Evolutionary conservation across 2,329 filamentous ascomycete species (phyloP), one percentile per base, ranked within the genome.

Genomic region (Paraphoma chrysanthemicola): DNA sequence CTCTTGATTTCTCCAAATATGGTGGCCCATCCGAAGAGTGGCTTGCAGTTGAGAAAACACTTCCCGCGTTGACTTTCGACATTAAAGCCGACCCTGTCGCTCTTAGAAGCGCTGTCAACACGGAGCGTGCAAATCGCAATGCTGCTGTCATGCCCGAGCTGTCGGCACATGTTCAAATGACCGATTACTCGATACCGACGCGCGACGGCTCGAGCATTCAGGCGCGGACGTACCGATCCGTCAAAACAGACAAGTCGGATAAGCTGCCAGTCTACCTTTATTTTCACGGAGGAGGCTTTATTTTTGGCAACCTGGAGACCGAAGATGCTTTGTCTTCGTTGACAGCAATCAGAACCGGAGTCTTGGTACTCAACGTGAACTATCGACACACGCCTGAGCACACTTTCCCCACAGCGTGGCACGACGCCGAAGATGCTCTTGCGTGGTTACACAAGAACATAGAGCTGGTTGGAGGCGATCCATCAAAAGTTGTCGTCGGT

Each of bases 331-430:
- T 74, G 1, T 88, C 85, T 59, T 71, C 81, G 0, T 75, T 78
- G 0, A 79, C 85, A 9, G 81, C 83, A 0, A 66, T 79, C 11
- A 74, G 75, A 4, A 67, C 77, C 0, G 69, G 73, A 1, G 75
- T 81, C 2, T 71, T 82, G 0, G 83, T 87, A 0, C 62, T 87
- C 1, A 84, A 85, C 42, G 74, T 87, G 11, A 85, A 86, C 60
- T 88, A 88, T 66, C 81, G 86, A 0, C 85, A 88, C 62, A 85
- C 85, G 0, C 85, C 85, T 0, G 81, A 87, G 49, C 72, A 80
- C 58, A 62, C 56, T 0, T 87, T 83, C 54, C 86, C 86, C 0
- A 82, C 78, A 0, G 78, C 81, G 0, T 86, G 81, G 80, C 57
- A 82, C 43, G 86, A 88, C 45, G 69, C 77, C 0, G 80, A 85